Evolutionary conservation across 1,139 yeast genomes (phyloP), one percentile per base, ranked within the genome.

Genomic region (Pneumocystis carinii): DNA sequence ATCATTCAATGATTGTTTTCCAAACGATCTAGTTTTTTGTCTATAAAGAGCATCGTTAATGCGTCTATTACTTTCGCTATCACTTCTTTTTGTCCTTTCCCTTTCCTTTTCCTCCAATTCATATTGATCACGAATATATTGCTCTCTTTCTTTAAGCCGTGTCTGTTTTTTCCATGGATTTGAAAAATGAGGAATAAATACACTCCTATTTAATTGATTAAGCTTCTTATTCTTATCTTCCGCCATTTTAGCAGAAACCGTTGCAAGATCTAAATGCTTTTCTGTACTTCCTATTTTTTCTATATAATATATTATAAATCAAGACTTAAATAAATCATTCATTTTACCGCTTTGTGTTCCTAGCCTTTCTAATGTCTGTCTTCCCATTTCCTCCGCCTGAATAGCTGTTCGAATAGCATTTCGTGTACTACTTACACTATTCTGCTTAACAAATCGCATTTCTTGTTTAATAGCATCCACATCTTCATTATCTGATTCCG

Each of bases 361-460:
- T 64, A 92, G 79, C 83, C 89, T 84, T 36, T 97, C 97, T 69
- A 90, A 76, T 0, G 97, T 86, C 72, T 90, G 89, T 63, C 89
- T 81, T 35, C 96, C 98, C 8, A 90, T 82, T 63, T 86, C 87
- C 73, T 90, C 97, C 0, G 97, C 97, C 70, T 89, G 94, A 68
- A 86, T 86, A 0, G 96, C 95, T 83, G 88, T 83, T 69, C 86
- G 81, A 66, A 92, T 76, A 0, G 96, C 90, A 70, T 90, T 90
- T 70, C 95, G 80, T 0, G 97, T 87, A 61, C 90, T 83, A 10
- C 88, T 85, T 19, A 90, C 83, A 1, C 96, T 86, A 70, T 89
- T 94, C 70, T 89, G 94, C 73, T 90, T 90, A 60, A 89, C 84
- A 72, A 86, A 90, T 66, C 89, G 79, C 67, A 88, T 86, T 70